These are phyloP conservation scores for Dioszegia crocea DNA, from an alignment of 768 basidiomycete species.

Conservation along the genomic window DNA sequence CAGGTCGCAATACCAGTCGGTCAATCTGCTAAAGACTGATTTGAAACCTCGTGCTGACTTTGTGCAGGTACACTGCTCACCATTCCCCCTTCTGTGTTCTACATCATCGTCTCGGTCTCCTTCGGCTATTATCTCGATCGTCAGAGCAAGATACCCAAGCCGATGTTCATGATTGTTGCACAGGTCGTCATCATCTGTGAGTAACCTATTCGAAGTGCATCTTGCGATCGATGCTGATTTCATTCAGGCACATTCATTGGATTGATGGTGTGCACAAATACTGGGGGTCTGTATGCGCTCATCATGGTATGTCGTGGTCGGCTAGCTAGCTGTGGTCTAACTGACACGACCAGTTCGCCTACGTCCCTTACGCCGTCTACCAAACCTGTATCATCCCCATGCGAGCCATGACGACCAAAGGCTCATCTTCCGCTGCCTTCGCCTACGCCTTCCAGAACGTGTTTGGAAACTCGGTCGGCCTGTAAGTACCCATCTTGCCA, in stretches of 20 bases:
- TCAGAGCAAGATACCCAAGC: constrained; percentile 2
- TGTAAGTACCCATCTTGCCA: constrained; percentile 1
- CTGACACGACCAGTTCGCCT: neutral
- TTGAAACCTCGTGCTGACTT: neutral
- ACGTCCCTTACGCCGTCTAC: neutral
- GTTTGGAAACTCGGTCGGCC: constrained; percentile 8
- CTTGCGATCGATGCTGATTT: neutral
- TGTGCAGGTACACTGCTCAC: constrained; percentile 12
- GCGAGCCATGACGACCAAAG: constrained; percentile 23
- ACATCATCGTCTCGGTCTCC: constrained; percentile 17
- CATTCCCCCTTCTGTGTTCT: constrained; percentile 29
- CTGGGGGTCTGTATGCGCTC: constrained; percentile 24
- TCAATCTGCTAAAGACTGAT: neutral
- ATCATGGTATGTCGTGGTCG: constrained; percentile 16
- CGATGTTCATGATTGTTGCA: constrained; percentile 16
- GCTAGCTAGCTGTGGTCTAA: neutral
- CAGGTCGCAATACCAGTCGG: constrained; percentile 1
- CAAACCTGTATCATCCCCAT: constrained; percentile 17
- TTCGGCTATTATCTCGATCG: constrained; percentile 15
- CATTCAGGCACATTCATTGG: constrained; percentile 16
- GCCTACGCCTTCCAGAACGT: constrained; percentile 27
- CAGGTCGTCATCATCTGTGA: constrained; percentile 11
- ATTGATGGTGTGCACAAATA: constrained; percentile 20
- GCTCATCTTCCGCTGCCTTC: constrained; percentile 28
- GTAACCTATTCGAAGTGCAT: neutral